Conservation (phyloP, 1,284 basidiomycete species). For the Fomitopsis betulina region DNA sequence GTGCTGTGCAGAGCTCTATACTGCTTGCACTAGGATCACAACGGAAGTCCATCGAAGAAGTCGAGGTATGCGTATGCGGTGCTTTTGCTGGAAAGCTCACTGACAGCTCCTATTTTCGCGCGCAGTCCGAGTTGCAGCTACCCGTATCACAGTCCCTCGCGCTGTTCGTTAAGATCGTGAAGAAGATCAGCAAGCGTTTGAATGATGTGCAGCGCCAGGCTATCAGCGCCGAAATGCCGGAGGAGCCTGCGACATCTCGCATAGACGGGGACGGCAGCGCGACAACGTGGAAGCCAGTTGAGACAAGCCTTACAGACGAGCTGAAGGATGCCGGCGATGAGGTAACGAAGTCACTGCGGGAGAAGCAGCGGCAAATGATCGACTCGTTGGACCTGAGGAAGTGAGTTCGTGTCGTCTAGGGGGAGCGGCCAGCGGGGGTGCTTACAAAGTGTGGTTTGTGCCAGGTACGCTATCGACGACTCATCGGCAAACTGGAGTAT, state of each 20-base stretch:
- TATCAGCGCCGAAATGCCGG: slow-evolving; percentile 55
- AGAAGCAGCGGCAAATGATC: slow-evolving; percentile 82
- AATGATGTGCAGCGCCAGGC: slow-evolving; percentile 80
- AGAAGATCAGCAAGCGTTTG: slow-evolving; percentile 80
- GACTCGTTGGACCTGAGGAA: slow-evolving; percentile 80
- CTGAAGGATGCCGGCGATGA: slow-evolving; percentile 69
- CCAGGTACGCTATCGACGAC: slow-evolving; percentile 78
- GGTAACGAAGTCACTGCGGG: slow-evolving; percentile 44
- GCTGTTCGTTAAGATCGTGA: slow-evolving; percentile 87
- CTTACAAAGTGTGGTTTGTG: slow-evolving; percentile 21
- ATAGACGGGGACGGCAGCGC: slow-evolving; percentile 18
- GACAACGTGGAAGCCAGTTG: slow-evolving; percentile 46
- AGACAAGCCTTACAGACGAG: slow-evolving; percentile 54
- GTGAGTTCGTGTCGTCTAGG: slow-evolving; percentile 45
- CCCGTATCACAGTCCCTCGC: slow-evolving; percentile 88
- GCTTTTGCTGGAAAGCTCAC: not conserved
- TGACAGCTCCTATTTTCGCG: not conserved
- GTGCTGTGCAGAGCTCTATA: slow-evolving; percentile 86
- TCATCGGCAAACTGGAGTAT: slow-evolving; percentile 65
- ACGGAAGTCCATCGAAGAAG: slow-evolving; percentile 86
- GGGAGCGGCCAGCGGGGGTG: not conserved
- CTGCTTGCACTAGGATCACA: slow-evolving; percentile 89
- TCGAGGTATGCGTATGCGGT: slow-evolving; percentile 71
- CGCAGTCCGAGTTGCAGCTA: slow-evolving; percentile 72
- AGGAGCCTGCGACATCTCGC: slow-evolving; percentile 19